phyloP scores from a whole-genome alignment of 202 grass and related monocot species.

The Zoysia matrella region DNA sequence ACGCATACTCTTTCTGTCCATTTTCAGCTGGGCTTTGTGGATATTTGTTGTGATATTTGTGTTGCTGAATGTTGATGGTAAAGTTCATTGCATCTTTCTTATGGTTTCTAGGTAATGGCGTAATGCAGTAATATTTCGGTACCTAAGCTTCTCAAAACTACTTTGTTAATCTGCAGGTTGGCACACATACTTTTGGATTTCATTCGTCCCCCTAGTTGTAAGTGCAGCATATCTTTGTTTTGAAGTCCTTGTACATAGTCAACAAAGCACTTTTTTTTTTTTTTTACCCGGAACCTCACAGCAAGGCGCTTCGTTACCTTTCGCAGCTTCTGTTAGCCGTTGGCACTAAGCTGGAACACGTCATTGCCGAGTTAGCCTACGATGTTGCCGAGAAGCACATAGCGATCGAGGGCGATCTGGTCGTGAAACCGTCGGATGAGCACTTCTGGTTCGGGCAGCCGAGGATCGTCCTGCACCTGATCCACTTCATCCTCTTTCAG shows the following conservation, averaged over 20 bases:
- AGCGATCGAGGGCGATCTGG: constrained; percentile 60
- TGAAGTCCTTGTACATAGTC: not conserved
- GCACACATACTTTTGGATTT: constrained; percentile 88
- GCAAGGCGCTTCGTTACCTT: not conserved
- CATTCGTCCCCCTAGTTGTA: constrained; percentile 76
- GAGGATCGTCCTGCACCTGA: constrained; percentile 57
- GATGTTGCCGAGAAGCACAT: constrained; percentile 71
- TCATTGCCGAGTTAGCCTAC: constrained; percentile 69
- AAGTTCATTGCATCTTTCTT: constrained; percentile 9
- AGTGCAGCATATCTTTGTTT: constrained; percentile 42
- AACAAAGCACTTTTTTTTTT: too few relatives aligned
- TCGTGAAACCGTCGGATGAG: constrained; percentile 72
- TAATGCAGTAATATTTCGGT: not conserved
- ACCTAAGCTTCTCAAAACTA: constrained; percentile 16
- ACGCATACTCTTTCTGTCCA: constrained; percentile 8
- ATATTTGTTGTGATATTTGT: constrained; percentile 78
- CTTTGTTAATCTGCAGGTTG: constrained; percentile 69
- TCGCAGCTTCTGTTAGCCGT: constrained; percentile 72
- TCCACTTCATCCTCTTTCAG: constrained; percentile 88
- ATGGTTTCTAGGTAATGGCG: not conserved
- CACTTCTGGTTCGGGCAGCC: constrained; percentile 80
- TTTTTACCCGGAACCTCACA: too few relatives aligned
- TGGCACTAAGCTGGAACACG: constrained; percentile 79
- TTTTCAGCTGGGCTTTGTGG: constrained; percentile 77
- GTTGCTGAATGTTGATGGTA: constrained; percentile 82